Evolutionary conservation across 768 basidiomycete species (phyloP), one percentile per base, ranked within the genome.

Genomic region (Rossbeevera mucosa): DNA sequence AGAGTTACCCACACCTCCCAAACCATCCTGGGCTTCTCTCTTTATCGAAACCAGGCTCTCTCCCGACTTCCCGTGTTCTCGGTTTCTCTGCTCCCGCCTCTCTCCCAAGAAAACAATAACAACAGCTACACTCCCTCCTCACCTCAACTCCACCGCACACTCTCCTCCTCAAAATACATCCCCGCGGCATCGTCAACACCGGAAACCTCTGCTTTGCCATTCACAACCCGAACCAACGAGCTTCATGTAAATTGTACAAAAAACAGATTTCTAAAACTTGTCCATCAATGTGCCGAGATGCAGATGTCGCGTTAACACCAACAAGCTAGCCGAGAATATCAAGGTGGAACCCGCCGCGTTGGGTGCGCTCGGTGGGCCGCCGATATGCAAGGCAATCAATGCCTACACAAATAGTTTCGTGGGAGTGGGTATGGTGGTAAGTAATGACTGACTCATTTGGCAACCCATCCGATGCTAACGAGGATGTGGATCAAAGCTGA

Each of bases 201-300:
- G 94, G 95, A 0, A 99, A 99, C 70, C 86, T 97, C 85, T 99
- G 95, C 67, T 99, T 97, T 64, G 94, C 94, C 25, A 99, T n/a
- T n/a, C 26, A 26, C 6, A 26, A 26, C 26, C 26, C 26, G 8
- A 26, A 7, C 28, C 28, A 11, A 28, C 9, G 9, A 11, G 28
- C 11, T 7, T 28, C 28, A 28, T 28, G 28, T 11, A 3, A 28
- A 28, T 11, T 28, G 4, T 28, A 28, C 9, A 28, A 25, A 11
- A n/a, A n/a, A n/a, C n/a, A n/a, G n/a, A n/a, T 33, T 36, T 18
- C 63, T 63, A 79, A 51, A 73, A 75, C 50, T 73, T 79, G 28
- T 77, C 76, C 64, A 59, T 61, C 31, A 76, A 43, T 40, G 61
- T 67, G 18, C 70, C 61, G 16, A 79, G 63, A 29, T 75, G 66